Evolutionary conservation across 2,329 filamentous ascomycete genomes (phyloP), one percentile per base, ranked within the genome.

Genomic region (Cladosporium velox): DNA sequence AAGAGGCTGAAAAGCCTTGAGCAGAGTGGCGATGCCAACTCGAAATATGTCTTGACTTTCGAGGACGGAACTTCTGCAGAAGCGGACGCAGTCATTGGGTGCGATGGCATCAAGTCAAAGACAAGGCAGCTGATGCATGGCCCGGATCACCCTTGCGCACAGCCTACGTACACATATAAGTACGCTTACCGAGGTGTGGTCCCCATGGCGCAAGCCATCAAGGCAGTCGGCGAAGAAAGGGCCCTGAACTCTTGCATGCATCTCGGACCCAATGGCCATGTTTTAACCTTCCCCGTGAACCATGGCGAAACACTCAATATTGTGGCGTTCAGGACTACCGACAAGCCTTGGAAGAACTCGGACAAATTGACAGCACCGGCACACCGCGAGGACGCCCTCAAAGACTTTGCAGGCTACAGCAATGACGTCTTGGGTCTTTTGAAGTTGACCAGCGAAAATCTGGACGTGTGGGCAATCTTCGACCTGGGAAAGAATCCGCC

Each of bases 101-200:
- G 70, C 51, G 71, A 73, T 67, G 71, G 71, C n/a, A 87, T 90
- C 72, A 86, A 85, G 72, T 86, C 84, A 2, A 66, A 66, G 26
- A 59, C 57, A 3, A 47, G 59, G 10, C 64, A 61, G 47, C 11
- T 66, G 35, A 66, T 73, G 61, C 72, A 70, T 62, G 70, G 70
- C 4, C 28, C 65, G 26, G 76, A 79, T 30, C 76, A 82, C 66
- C 80, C 82, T 0, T 79, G 80, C 6, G 76, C 81, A 0, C 74
- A 80, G 41, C 79, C 87, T 0, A 76, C 78, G 0, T 90, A 87
- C 71, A 83, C 83, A 0, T 79, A 84, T 47, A 86, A 88, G 67
- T 86, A 86, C 75, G 88, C 86, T 38, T 90, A 88, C 75, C 81
- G 88, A 4, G 84, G 85, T 0, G 73, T 90, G 3, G 79, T 89